phyloP scores from a whole-genome alignment of 164 flowering plant species.

The Hamamelis virginiana region DNA sequence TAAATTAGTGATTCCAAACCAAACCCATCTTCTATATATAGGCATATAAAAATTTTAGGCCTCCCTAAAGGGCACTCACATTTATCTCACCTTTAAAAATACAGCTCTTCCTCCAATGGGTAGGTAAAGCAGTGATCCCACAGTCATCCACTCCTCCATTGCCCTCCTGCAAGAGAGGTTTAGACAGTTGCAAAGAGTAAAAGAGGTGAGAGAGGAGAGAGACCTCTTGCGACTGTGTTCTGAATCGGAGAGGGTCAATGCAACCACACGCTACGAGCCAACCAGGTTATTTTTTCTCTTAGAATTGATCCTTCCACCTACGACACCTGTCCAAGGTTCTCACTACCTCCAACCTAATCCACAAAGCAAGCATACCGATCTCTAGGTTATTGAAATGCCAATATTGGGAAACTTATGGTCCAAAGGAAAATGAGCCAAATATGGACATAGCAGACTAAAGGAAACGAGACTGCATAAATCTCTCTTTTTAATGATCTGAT shows the following conservation, averaged over 20 bases:
- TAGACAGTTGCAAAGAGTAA: conserved; percentile 35
- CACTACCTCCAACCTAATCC: conserved; percentile 1
- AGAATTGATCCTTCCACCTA: conserved; percentile 26
- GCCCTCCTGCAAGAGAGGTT: conserved; percentile 50
- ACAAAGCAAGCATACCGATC: conserved; percentile 12
- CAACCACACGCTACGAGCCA: conserved; percentile 21
- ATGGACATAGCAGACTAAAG: too few species aligned
- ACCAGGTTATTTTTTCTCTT: conserved; percentile 27
- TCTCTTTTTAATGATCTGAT: too few species aligned
- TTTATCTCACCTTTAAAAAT: background rate
- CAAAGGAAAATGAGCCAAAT: too few species aligned
- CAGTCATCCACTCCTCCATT: conserved; percentile 31
- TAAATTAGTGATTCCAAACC: background rate
- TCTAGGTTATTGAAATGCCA: conserved; percentile 8
- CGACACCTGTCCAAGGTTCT: conserved; percentile 14
- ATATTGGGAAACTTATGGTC: conserved; percentile 8
- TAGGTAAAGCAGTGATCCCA: conserved; percentile 17
- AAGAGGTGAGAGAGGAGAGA: conserved; percentile 41
- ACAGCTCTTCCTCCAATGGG: conserved; percentile 17
- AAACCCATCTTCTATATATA: conserved; percentile 15
- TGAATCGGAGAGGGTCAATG: conserved; percentile 26
- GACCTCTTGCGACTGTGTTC: conserved; percentile 27
- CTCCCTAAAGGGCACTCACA: background rate
- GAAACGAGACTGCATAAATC: too few species aligned
- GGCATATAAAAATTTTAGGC: background rate